Percentiles rank a stretch among this genome's conserved stretches.
These are phyloP conservation scores for Marsdenia floribunda DNA, from an alignment of 257 asterid genomes.

Conservation along the genomic window DNA sequence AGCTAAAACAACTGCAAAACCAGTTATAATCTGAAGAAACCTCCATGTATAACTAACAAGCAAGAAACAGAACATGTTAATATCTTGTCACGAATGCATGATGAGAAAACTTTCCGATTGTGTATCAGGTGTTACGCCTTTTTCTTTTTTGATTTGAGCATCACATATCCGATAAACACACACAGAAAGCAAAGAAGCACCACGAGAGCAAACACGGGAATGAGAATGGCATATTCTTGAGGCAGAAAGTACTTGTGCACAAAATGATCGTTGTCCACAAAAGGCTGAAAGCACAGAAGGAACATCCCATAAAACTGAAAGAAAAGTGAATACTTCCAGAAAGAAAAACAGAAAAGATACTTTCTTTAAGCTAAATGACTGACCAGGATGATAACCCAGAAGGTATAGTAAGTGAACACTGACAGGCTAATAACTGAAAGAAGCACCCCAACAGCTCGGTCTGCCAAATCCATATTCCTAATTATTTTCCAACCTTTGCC, in stretches of 20 bases:
- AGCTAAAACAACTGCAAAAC: neutral
- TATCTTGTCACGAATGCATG: too few species aligned
- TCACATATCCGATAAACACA: constrained; percentile 67
- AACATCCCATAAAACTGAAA: neutral
- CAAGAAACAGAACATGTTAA: too few species aligned
- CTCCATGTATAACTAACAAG: neutral
- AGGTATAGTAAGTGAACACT: constrained; percentile 81
- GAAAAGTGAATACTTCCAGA: neutral
- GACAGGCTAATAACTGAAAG: constrained; percentile 68
- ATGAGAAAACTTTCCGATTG: neutral
- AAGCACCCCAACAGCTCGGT: constrained; percentile 71
- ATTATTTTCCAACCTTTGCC: neutral
- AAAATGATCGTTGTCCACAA: constrained; percentile 74
- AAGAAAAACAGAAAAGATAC: neutral
- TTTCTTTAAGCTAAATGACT: constrained; percentile 18
- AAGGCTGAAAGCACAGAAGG: constrained; percentile 59
- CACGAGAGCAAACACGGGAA: constrained; percentile 58
- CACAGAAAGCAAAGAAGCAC: constrained; percentile 59
- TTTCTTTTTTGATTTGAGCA: constrained; percentile 87
- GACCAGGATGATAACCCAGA: constrained; percentile 89
- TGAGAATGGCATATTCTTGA: constrained; percentile 67
- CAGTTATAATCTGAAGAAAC: neutral
- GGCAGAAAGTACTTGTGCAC: constrained; percentile 91
- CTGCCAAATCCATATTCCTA: constrained; percentile 51
- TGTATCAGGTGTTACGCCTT: constrained; percentile 38